phyloP scores from a whole-genome alignment of 2,329 filamentous ascomycete genomes.

The Aaosphaeria pasadenensis region DNA sequence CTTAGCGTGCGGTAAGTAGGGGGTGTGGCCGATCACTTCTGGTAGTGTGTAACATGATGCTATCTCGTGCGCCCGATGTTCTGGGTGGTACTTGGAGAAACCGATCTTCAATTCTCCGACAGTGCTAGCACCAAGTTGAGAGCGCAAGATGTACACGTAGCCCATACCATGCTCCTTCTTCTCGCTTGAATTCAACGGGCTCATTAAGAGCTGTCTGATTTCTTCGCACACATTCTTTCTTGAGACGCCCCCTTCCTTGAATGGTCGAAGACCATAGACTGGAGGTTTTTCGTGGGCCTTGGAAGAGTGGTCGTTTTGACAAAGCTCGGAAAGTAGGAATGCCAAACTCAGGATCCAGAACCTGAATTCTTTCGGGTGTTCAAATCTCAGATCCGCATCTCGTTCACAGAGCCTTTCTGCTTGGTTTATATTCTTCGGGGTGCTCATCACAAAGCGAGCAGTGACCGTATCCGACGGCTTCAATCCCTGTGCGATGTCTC shows the following conservation, averaged over 20 bases:
- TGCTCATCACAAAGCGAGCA: slow-evolving; percentile 5
- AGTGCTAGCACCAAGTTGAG: slow-evolving; percentile 4
- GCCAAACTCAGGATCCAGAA: slow-evolving; percentile 4
- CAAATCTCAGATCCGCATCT: slow-evolving; percentile 4
- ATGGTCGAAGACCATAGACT: slow-evolving; percentile 4
- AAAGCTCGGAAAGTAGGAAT: slow-evolving; percentile 4
- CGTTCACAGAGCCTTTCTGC: slow-evolving; percentile 4
- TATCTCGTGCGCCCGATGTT: slow-evolving; percentile 4
- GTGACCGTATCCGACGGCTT: slow-evolving; percentile 4
- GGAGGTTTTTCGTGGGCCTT: slow-evolving; percentile 4
- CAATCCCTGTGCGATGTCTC: slow-evolving; percentile 3
- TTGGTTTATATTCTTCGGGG: slow-evolving; percentile 4
- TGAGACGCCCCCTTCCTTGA: slow-evolving; percentile 4
- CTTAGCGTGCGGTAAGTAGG: slow-evolving; percentile 3
- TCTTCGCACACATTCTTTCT: slow-evolving; percentile 5
- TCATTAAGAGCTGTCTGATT: slow-evolving; percentile 4
- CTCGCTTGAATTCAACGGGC: slow-evolving; percentile 4
- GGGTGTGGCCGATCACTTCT: slow-evolving; percentile 4
- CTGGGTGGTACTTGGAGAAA: slow-evolving; percentile 4
- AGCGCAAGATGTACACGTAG: slow-evolving; percentile 4
- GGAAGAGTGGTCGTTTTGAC: slow-evolving; percentile 4
- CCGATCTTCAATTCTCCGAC: slow-evolving; percentile 4
- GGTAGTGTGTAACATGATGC: slow-evolving; percentile 2
- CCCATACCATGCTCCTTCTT: slow-evolving; percentile 4
- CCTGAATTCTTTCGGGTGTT: slow-evolving; percentile 3